Evolutionary conservation across 768 basidiomycete genomes (phyloP).

Genomic region (Amanita phalloides): DNA sequence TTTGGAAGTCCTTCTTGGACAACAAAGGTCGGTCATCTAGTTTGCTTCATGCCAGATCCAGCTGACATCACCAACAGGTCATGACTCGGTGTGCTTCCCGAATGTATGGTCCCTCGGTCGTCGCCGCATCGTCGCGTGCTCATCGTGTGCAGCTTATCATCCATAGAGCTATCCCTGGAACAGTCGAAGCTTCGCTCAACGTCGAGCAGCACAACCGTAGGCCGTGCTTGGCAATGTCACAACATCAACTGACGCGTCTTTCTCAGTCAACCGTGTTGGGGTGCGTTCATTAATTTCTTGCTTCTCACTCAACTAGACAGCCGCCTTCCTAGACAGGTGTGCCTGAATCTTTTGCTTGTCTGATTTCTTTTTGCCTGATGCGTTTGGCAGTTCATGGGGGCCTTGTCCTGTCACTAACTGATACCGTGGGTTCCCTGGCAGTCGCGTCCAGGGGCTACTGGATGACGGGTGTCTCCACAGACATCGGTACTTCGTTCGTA

Average conservation of each 20-base stretch:
- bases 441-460: conserved; percentile 72
- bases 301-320: conserved; percentile 2
- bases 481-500: conserved; percentile 71
- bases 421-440: conserved; percentile 78
- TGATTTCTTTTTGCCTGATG: not conserved
- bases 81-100: conserved; percentile 73
- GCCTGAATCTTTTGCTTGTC: conserved; percentile 2
- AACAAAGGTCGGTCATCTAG: conserved; percentile 43
- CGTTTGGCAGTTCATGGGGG: conserved; percentile 64
- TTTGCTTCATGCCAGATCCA: not conserved
- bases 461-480: conserved; percentile 85
- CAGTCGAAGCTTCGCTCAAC: conserved; percentile 56
- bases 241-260: not conserved
- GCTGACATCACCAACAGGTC: conserved; percentile 34
- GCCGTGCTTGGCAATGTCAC: conserved; percentile 11
- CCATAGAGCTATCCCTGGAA: conserved; percentile 58
- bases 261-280: conserved; percentile 70
- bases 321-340: conserved; percentile 26
- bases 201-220: conserved; percentile 68
- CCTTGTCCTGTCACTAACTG: conserved; percentile 70
- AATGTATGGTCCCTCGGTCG: conserved; percentile 34
- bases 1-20: conserved; percentile 74
- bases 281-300: conserved; percentile 27
- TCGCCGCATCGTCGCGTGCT: conserved; percentile 1
- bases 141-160: conserved; percentile 45